Evolutionary conservation across 2,329 filamentous ascomycete species (phyloP).

Genomic region (Monilinia fructicola): DNA sequence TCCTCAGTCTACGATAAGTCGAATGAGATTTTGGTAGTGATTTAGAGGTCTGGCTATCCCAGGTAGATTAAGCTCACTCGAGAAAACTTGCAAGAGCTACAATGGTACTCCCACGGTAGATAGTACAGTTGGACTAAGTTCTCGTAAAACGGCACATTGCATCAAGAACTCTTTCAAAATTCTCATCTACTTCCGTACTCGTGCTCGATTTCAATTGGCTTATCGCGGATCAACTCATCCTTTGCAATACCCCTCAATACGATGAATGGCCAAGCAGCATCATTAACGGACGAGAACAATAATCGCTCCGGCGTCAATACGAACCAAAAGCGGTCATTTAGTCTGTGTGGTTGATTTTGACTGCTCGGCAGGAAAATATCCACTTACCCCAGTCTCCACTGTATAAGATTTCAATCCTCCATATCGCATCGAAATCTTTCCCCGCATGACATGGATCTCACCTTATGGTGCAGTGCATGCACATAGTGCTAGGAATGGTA

Average conservation of each 20-base stretch:
- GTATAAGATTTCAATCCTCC: neutral
- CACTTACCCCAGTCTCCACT: constrained; percentile 5
- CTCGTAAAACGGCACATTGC: neutral
- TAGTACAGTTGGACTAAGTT: neutral
- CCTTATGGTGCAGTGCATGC: neutral
- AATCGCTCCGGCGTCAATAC: neutral
- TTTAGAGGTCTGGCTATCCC: neutral
- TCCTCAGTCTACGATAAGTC: neutral
- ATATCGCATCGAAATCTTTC: neutral
- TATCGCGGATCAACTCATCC: neutral
- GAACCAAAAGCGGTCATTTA: neutral
- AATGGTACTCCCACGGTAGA: too few relatives aligned
- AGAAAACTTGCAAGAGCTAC: neutral
- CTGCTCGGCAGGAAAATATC: neutral
- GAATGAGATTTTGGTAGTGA: neutral
- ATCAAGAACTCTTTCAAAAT: neutral
- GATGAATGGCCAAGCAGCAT: neutral
- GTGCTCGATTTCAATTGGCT: neutral
- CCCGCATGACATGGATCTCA: neutral
- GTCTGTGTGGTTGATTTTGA: neutral
- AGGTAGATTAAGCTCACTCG: neutral
- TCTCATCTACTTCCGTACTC: neutral
- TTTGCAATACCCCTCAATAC: neutral
- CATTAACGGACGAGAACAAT: neutral
- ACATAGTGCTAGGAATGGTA: neutral